Evolutionary conservation across 441 rosid genomes (phyloP).

Genomic region (Gossypium laxum): DNA sequence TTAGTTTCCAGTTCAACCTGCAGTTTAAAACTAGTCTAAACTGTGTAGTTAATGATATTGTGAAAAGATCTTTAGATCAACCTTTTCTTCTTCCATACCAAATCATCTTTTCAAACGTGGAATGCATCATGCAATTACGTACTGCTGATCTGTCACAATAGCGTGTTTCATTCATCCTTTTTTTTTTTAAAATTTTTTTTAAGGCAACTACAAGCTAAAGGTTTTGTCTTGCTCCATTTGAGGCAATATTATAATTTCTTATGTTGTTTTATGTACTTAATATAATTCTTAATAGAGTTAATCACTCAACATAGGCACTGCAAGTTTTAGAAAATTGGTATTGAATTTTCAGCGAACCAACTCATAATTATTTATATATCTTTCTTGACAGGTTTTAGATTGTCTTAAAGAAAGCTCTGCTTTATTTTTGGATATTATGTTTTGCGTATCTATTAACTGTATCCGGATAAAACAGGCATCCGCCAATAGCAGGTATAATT

Average conservation of each 20-base stretch:
- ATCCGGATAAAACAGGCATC: conserved; percentile 34
- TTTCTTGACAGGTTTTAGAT: conserved; percentile 28
- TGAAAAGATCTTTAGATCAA: neutral
- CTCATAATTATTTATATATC: conserved; percentile 6
- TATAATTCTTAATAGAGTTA: neutral
- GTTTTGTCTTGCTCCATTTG: neutral
- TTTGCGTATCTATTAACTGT: conserved; percentile 52
- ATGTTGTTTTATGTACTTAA: neutral
- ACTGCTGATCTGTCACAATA: neutral
- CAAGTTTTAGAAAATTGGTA: neutral
- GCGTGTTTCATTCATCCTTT: neutral
- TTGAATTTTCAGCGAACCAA: neutral
- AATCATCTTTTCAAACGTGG: neutral
- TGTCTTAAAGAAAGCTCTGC: conserved; percentile 45
- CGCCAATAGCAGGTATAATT: conserved; percentile 38
- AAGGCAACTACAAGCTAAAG: neutral
- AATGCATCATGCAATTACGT: neutral
- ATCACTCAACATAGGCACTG: neutral
- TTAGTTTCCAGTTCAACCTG: neutral
- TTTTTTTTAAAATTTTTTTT: neutral
- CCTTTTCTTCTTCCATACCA: neutral
- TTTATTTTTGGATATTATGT: conserved; percentile 45
- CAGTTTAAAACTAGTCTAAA: neutral
- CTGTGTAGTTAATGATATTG: neutral
- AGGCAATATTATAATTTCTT: neutral